Evolutionary conservation across 805 yeast genomes (phyloP), one percentile per base, ranked within the genome.

Genomic region (Metschnikowia cerradonensis): DNA sequence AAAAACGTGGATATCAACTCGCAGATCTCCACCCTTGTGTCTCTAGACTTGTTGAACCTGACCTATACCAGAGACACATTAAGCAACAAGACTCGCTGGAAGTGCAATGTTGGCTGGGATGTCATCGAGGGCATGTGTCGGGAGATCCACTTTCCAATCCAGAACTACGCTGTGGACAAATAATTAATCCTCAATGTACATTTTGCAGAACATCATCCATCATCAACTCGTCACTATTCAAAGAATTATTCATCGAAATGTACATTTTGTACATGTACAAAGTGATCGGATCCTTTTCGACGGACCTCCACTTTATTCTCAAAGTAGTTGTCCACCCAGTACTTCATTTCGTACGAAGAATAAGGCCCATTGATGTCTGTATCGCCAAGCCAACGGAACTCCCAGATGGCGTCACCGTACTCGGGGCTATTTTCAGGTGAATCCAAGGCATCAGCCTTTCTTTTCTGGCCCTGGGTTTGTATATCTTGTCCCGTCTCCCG

Each of bases 51-150:
- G 51, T 54, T 80, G 13, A 64, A 75, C 8, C 76, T 61, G 64
- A 77, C 57, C 54, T 74, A 55, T 52, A 72, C 57, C 56, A 67
- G 64, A 13, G 90, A 86, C 60, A 77, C 78, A 22, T 67, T 90
- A 39, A 85, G 82, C 48, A 81, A 90, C 17, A 79, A 81, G 50
- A 79, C 87, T 1, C 80, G 84, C 59, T 90, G 96, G 96, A 84
- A 80, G 62, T 82, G 89, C 53, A 88, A 87, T 60, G 81, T 86
- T 7, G 77, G 82, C 39, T 90, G 89, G 87, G 77, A 77, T 33
- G 75, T 81, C 6, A 78, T 86, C 10, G 76, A 77, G 53, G 74
- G 76, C 44, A 71, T 90, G 36, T 82, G 96, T 0, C 66, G 72
- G 19, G 88, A 86, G 19, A 72, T 90, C 7, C 73, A 79, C 8